Conservation (phyloP, 495 filamentous ascomycete species). For the Penicillium longicatenatum region DNA sequence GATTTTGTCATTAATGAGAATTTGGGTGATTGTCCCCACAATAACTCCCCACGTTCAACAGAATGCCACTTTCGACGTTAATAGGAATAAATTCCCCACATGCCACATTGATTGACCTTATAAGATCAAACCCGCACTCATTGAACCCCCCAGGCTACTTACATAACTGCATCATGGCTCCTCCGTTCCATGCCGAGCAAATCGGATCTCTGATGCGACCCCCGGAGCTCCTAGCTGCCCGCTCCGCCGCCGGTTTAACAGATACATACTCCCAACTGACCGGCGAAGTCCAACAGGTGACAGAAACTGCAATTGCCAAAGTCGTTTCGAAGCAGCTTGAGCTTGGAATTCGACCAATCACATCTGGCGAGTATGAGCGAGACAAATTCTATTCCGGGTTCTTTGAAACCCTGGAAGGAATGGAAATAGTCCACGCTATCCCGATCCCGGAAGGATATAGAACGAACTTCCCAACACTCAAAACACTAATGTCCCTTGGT, state of each 20-base stretch:
- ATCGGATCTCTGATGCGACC: slow-evolving; percentile 30
- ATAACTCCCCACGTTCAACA: neutral
- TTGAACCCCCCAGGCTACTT: too few relatives aligned
- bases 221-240: slow-evolving; percentile 16
- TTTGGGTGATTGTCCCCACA: neutral
- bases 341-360: slow-evolving; percentile 20
- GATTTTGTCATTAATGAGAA: too few relatives aligned
- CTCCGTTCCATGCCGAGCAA: slow-evolving; percentile 29
- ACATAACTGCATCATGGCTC: slow-evolving; percentile 23
- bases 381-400: slow-evolving; percentile 25
- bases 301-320: slow-evolving; percentile 14
- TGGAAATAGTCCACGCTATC: slow-evolving; percentile 15
- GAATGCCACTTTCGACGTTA: too few relatives aligned
- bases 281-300: slow-evolving; percentile 3
- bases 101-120: neutral
- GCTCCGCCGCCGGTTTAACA: slow-evolving; percentile 23
- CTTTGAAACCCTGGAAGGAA: slow-evolving; percentile 21
- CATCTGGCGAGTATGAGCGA: slow-evolving; percentile 27
- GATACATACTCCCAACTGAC: slow-evolving; percentile 15
- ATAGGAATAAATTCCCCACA: neutral
- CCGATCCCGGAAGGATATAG: slow-evolving; percentile 10
- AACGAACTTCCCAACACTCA: slow-evolving; percentile 15
- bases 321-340: slow-evolving; percentile 21
- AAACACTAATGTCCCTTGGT: slow-evolving; percentile 7
- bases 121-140: neutral